These are phyloP conservation scores for Sclerotinia trifoliorum DNA, from an alignment of 2,329 filamentous ascomycete species.

Conservation along the genomic window DNA sequence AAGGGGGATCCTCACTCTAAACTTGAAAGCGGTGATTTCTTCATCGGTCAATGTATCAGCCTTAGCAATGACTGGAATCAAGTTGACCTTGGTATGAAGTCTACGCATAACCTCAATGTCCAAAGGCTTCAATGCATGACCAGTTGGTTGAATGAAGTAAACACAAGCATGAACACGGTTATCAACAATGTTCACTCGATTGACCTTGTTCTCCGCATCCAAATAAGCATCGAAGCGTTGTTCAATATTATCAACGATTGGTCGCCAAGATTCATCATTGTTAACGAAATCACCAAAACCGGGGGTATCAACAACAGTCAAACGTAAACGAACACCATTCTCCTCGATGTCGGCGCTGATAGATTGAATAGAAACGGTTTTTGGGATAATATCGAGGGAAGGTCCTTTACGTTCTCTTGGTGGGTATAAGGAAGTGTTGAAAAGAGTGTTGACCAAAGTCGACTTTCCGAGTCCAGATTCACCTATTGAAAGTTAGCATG, in stretches of 20 bases:
- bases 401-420: slow-evolving; percentile 98
- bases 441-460: slow-evolving; percentile 96
- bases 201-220: slow-evolving; percentile 99
- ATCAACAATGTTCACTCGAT: slow-evolving; percentile 99
- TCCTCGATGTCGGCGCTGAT: slow-evolving; percentile 98
- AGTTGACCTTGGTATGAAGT: slow-evolving; percentile 99
- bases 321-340: slow-evolving; percentile 90
- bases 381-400: slow-evolving; percentile 96
- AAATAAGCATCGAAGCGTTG: slow-evolving; percentile 98
- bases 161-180: slow-evolving; percentile 99
- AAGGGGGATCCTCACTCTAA: slow-evolving; percentile 68
- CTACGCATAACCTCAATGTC: slow-evolving; percentile 99
- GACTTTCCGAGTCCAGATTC: slow-evolving; percentile 99
- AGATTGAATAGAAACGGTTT: slow-evolving; percentile 92
- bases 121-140: slow-evolving; percentile 95
- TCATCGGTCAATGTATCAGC: slow-evolving; percentile 97
- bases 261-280: slow-evolving; percentile 99
- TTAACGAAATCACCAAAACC: slow-evolving; percentile 99
- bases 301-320: slow-evolving; percentile 96
- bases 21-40: slow-evolving; percentile 92
- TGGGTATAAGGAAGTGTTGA: slow-evolving; percentile 98
- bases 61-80: slow-evolving; percentile 99
- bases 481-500: slow-evolving; percentile 55
- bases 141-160: slow-evolving; percentile 99
- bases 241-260: slow-evolving; percentile 99